Conservation (phyloP, 352 stramenopile genomes). For the Phytophthora citrophthora region DNA sequence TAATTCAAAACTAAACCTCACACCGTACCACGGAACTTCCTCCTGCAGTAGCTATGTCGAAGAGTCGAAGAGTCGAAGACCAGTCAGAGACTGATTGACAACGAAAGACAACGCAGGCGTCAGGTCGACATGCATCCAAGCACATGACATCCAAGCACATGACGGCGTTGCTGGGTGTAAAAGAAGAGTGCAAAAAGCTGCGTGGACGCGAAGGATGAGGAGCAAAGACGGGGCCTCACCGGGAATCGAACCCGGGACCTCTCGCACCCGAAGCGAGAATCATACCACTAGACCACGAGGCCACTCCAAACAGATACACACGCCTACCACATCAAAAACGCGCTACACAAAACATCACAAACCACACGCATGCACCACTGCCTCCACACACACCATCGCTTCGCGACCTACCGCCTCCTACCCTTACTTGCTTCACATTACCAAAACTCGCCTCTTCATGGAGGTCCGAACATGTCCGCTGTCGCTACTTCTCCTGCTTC, state of each 20-base stretch:
- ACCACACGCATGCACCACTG: not conserved
- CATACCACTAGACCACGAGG: not conserved
- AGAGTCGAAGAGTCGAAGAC: no score
- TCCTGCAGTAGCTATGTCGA: no score
- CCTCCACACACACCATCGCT: not conserved
- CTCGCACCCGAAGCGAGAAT: conserved; percentile 1
- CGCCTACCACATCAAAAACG: not conserved
- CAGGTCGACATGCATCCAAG: no score
- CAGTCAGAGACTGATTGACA: no score
- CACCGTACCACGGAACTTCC: no score
- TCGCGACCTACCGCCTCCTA: no score
- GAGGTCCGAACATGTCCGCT: not conserved
- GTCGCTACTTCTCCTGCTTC: no score
- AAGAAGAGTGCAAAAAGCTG: no score
- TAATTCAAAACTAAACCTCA: no score
- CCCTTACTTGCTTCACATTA: not conserved
- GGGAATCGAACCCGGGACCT: not conserved
- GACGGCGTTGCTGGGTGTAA: no score
- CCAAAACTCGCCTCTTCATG: not conserved
- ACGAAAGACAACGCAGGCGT: no score
- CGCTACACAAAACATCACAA: not conserved
- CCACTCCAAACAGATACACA: not conserved
- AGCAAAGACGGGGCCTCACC: not conserved
- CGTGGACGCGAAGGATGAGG: not conserved
- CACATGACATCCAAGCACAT: not conserved